A percentile compares a stretch with the other conserved stretches of the same genome.
phyloP scores from a whole-genome alignment of 805 yeast species.

The Vanderwaltozyma polyspora region DNA sequence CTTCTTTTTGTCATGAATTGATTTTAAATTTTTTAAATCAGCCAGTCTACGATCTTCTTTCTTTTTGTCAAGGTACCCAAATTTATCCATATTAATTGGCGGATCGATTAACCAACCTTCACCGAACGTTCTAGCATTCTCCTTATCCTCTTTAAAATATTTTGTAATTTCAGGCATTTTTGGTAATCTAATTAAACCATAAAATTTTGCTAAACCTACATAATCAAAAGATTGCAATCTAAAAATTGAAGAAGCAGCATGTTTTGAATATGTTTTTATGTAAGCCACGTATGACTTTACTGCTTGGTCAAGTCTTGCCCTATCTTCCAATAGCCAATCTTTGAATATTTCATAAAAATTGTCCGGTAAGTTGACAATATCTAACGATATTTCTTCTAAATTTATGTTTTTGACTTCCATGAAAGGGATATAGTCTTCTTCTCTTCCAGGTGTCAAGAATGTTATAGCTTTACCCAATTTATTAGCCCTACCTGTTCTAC shows the following conservation, averaged over 20 bases:
- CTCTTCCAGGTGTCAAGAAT: slow-evolving; percentile 62
- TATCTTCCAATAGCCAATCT: slow-evolving; percentile 56
- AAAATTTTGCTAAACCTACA: slow-evolving; percentile 57
- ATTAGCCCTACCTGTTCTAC: slow-evolving; percentile 91
- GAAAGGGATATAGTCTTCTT: slow-evolving; percentile 71
- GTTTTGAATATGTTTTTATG: slow-evolving; percentile 76
- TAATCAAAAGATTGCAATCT: slow-evolving; percentile 63
- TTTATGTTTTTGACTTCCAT: slow-evolving; percentile 60
- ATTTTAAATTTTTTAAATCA: slow-evolving; percentile 39
- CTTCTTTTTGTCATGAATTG: slow-evolving; percentile 27
- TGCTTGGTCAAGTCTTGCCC: slow-evolving; percentile 75
- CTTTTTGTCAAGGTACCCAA: slow-evolving; percentile 48
- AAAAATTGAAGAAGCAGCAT: slow-evolving; percentile 79
- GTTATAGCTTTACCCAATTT: slow-evolving; percentile 69
- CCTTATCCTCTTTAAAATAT: slow-evolving; percentile 40
- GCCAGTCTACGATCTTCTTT: slow-evolving; percentile 50
- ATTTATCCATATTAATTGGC: slow-evolving; percentile 55
- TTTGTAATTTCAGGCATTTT: slow-evolving; percentile 82
- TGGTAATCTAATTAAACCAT: slow-evolving; percentile 76
- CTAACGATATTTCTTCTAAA: slow-evolving; percentile 31
- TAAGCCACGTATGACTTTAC: slow-evolving; percentile 74
- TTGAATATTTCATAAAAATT: slow-evolving; percentile 25
- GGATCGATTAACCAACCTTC: slow-evolving; percentile 65
- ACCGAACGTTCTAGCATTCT: slow-evolving; percentile 13
- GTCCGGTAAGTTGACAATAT: slow-evolving; percentile 5